Evolutionary conservation across 768 basidiomycete species (phyloP), one percentile per base, ranked within the genome.

Genomic region (Leccinum subgranulosum): DNA sequence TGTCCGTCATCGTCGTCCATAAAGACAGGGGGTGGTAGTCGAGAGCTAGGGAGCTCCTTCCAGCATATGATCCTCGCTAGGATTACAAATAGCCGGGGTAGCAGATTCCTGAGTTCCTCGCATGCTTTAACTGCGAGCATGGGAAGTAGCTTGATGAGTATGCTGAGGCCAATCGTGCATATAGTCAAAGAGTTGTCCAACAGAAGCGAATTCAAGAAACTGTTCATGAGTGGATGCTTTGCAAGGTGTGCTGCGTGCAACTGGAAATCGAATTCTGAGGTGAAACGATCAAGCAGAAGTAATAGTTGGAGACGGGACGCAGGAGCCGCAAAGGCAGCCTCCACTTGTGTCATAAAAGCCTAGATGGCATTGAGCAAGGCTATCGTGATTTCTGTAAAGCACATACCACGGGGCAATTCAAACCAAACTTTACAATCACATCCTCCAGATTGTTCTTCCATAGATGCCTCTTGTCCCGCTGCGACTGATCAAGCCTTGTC

Each of bases 371-470:
- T 60, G n/a, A 61, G 53, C 46, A 45, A 41, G 36, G 63, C 49
- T 45, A 39, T 27, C 55, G 59, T n/a, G 59, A 53, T 36, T 43
- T 25, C 29, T n/a, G 48, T 29, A 55, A 61, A 52, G 51, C 53
- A 75, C 87, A 60, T 67, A 91, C 91, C 74, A 84, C 72, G 23
- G 89, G 88, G 55, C 77, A 71, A 62, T 83, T 78, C 56, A 84
- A 68, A 49, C 85, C 90, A 66, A 83, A 87, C 53, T 75, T 79
- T 41, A 90, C 76, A 43, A 93, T 76, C 19, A 89, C 79, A 63
- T 89, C 86, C 68, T 92, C 89, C 58, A 94, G 74, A 67, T 90
- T 94, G 28, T 74, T 71, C 71, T 91, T 92, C 91, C 91, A 94
- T 27, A 80, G 75, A 14, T 78, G 76, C 61, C 80, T 77, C 65